A percentile compares a stretch with the other conserved stretches of the same genome.
These are phyloP conservation scores for Penicillium psychrosexuale DNA, from an alignment of 2,329 filamentous ascomycete genomes.

Conservation along the genomic window DNA sequence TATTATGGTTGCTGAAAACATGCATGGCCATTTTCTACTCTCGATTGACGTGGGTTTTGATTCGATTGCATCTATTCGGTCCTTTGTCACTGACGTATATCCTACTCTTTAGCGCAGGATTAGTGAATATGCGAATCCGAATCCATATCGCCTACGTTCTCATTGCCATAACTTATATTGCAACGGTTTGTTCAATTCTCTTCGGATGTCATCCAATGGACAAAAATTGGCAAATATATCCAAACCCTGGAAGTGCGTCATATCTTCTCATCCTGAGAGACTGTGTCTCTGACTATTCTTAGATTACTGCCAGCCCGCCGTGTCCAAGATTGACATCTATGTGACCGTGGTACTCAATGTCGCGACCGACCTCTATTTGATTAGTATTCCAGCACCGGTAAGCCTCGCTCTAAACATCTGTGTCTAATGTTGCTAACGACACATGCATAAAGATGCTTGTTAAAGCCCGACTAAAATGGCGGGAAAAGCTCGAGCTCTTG, in stretches of 20 bases:
- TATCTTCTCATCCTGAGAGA: neutral
- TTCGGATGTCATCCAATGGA: conserved; percentile 53
- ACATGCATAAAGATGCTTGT: conserved; percentile 48
- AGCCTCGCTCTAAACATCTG: neutral
- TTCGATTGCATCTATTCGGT: neutral
- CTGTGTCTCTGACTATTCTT: neutral
- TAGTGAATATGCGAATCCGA: conserved; percentile 43
- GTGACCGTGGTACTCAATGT: conserved; percentile 55
- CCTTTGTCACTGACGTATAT: neutral
- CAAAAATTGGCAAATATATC: conserved; percentile 59
- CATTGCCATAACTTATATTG: conserved; percentile 50
- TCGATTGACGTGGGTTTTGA: conserved; percentile 47
- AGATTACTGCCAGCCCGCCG: conserved; percentile 51
- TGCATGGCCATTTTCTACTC: conserved; percentile 58
- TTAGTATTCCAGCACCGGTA: conserved; percentile 58
- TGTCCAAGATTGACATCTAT: conserved; percentile 52
- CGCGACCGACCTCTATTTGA: conserved; percentile 58
- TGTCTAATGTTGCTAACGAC: neutral
- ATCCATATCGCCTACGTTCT: conserved; percentile 53
- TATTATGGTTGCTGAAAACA: conserved; percentile 54
- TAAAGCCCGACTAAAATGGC: conserved; percentile 48
- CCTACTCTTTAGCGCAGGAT: conserved; percentile 35
- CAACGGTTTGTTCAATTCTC: conserved; percentile 50
- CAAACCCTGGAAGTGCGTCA: conserved; percentile 54
- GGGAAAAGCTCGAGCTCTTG: conserved; percentile 53